Percentiles rank a stretch among this genome's conserved stretches.
Evolutionary conservation across 2,329 filamentous ascomycete species (phyloP).

Genomic region (Bipolaris oryzae): DNA sequence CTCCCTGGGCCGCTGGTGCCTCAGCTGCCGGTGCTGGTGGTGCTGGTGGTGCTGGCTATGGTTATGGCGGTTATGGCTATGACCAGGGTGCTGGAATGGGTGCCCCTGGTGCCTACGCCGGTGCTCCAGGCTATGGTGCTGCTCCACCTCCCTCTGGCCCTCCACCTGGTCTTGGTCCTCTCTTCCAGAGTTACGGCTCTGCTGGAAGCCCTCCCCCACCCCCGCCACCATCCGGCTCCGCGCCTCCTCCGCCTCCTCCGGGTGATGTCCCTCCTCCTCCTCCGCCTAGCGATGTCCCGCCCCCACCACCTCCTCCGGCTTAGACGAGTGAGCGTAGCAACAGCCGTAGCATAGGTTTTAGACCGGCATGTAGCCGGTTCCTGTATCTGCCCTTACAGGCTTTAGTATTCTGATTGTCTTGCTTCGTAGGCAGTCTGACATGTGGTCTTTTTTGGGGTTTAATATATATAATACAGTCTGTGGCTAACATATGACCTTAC

Average conservation of each 20-base stretch:
- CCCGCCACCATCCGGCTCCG: slow-evolving; percentile 63
- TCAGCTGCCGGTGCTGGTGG: slow-evolving; percentile 33
- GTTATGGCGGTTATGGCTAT: slow-evolving; percentile 49
- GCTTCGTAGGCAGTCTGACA: neutral
- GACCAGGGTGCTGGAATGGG: slow-evolving; percentile 33
- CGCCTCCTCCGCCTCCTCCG: slow-evolving; percentile 66
- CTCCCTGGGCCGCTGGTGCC: slow-evolving; percentile 50
- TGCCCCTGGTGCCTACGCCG: slow-evolving; percentile 51
- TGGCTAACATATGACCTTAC: slow-evolving; percentile 5
- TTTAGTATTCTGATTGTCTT: slow-evolving; percentile 5
- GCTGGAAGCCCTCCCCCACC: slow-evolving; percentile 64
- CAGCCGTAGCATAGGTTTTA: slow-evolving; percentile 1
- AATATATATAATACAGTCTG: slow-evolving; percentile 10
- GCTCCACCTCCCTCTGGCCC: slow-evolving; percentile 53
- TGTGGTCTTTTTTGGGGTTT: neutral
- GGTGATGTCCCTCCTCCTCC: slow-evolving; percentile 60
- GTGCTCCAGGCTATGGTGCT: slow-evolving; percentile 51
- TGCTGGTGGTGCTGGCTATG: slow-evolving; percentile 48
- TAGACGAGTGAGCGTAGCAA: slow-evolving; percentile 14
- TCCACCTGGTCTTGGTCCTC: slow-evolving; percentile 63
- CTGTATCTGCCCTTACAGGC: neutral
- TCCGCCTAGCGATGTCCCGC: slow-evolving; percentile 63
- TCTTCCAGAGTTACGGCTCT: slow-evolving; percentile 70
- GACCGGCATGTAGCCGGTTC: neutral
- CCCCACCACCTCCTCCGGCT: slow-evolving; percentile 47